Percentiles rank a stretch among this genome's conserved stretches.
phyloP scores from a whole-genome alignment of 768 basidiomycete genomes.

The Trichaptum fuscoviolaceum region DNA sequence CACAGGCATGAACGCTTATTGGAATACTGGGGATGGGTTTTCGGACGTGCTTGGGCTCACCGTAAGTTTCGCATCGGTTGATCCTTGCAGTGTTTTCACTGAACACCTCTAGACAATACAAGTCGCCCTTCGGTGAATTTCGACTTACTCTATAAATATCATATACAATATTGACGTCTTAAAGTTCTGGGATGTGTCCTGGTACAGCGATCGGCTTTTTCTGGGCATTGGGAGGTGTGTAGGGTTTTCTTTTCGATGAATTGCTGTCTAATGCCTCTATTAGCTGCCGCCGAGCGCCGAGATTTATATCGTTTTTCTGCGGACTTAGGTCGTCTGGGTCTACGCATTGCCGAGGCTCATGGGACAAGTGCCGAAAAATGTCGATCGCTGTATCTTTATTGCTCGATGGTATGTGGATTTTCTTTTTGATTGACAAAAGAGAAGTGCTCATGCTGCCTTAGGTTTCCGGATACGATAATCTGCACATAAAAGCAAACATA shows the following conservation, averaged over 20 bases:
- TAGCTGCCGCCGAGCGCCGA: conserved; percentile 55
- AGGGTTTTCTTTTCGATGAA: conserved; percentile 9
- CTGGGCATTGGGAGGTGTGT: conserved; percentile 57
- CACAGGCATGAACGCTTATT: conserved; percentile 64
- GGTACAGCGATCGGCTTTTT: conserved; percentile 70
- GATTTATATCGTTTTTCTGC: conserved; percentile 64
- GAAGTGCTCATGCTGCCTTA: neutral
- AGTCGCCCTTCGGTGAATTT: conserved; percentile 49
- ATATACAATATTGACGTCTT: conserved; percentile 5
- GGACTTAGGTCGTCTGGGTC: conserved; percentile 60
- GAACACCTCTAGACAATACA: conserved; percentile 47
- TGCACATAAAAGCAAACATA: conserved; percentile 58
- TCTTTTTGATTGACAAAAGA: neutral
- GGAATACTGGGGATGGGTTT: conserved; percentile 54
- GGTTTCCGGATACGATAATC: conserved; percentile 62
- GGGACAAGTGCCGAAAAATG: conserved; percentile 66
- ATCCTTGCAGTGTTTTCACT: neutral
- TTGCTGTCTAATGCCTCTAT: conserved; percentile 8
- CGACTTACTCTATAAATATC: neutral
- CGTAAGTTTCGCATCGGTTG: conserved; percentile 30
- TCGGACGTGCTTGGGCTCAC: conserved; percentile 62
- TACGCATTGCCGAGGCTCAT: conserved; percentile 61
- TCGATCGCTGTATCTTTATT: conserved; percentile 43
- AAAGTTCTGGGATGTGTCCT: conserved; percentile 61
- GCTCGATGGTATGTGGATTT: conserved; percentile 32